Evolutionary conservation across 257 asterid genomes (phyloP).

Genomic region (Nicotiana otophora): DNA sequence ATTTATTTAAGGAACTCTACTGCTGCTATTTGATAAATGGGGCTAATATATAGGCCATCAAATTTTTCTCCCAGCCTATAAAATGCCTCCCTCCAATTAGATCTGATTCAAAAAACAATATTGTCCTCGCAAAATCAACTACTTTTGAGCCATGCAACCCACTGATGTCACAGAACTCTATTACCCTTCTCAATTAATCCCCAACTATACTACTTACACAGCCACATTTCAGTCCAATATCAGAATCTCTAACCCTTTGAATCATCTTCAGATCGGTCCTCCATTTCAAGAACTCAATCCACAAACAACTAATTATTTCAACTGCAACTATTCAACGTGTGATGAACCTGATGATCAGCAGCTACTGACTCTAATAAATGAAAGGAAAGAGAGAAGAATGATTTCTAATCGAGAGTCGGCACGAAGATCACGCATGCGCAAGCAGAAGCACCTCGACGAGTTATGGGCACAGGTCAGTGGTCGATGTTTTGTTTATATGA

Average conservation of each 20-base stretch:
- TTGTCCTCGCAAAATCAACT: background rate
- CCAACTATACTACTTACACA: conserved; percentile 24
- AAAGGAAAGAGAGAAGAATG: conserved; percentile 81
- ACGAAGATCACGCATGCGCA: conserved; percentile 93
- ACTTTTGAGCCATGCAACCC: conserved; percentile 49
- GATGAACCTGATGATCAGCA: conserved; percentile 75
- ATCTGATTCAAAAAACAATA: conserved; percentile 10
- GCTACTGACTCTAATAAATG: conserved; percentile 56
- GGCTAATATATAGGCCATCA: conserved; percentile 10
- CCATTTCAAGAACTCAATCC: conserved; percentile 56
- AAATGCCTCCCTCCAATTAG: conserved; percentile 28
- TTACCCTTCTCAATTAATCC: conserved; percentile 36
- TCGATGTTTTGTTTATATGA: background rate
- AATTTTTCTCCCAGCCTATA: conserved; percentile 47
- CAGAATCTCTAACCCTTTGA: conserved; percentile 36
- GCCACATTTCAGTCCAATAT: conserved; percentile 31
- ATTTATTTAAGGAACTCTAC: conserved; percentile 38
- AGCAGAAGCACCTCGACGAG: conserved; percentile 82
- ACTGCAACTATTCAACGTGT: conserved; percentile 67
- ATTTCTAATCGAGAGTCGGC: conserved; percentile 88
- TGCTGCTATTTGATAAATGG: conserved; percentile 30
- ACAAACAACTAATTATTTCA: conserved; percentile 43
- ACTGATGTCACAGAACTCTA: conserved; percentile 50
- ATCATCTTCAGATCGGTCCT: conserved; percentile 40
- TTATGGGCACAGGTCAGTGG: conserved; percentile 70